Conservation (phyloP, 495 filamentous ascomycete genomes). For the Penicillium goetzii region DNA sequence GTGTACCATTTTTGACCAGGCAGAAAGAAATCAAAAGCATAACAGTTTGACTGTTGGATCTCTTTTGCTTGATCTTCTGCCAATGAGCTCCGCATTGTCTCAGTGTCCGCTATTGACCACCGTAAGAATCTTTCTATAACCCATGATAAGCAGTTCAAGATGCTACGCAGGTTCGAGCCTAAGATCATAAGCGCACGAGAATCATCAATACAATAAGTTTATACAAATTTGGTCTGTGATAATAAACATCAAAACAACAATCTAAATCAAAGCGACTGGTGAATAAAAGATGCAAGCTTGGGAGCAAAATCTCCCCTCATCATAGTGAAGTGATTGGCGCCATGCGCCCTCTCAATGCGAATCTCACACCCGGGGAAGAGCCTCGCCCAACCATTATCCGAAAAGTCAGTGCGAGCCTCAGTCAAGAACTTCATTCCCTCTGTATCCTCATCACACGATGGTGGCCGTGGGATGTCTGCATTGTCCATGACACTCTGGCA, state of each 20-base stretch:
- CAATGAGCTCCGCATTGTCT: no score
- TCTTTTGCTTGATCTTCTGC: no score
- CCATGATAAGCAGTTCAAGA: no score
- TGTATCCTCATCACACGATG: neutral
- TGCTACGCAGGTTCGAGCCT: neutral
- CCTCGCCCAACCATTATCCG: neutral
- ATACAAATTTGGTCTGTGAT: neutral
- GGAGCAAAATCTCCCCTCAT: neutral
- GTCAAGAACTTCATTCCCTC: constrained; percentile 7
- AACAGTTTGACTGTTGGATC: no score
- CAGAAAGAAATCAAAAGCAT: no score
- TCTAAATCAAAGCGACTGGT: neutral
- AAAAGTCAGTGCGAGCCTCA: neutral
- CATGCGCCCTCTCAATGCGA: neutral
- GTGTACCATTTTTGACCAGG: no score
- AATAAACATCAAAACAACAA: neutral
- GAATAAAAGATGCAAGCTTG: neutral
- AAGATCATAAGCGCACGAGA: neutral
- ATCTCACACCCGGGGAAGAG: neutral
- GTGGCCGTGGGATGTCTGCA: neutral
- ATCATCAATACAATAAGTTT: neutral
- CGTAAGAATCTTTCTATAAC: no score
- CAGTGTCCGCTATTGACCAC: no score
- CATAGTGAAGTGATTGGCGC: neutral
- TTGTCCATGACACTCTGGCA: neutral